Percentiles rank a stretch among this genome's conserved stretches.
These are phyloP conservation scores for Corinectria fuckeliana DNA, from an alignment of 2,329 filamentous ascomycete species.

Conservation along the genomic window DNA sequence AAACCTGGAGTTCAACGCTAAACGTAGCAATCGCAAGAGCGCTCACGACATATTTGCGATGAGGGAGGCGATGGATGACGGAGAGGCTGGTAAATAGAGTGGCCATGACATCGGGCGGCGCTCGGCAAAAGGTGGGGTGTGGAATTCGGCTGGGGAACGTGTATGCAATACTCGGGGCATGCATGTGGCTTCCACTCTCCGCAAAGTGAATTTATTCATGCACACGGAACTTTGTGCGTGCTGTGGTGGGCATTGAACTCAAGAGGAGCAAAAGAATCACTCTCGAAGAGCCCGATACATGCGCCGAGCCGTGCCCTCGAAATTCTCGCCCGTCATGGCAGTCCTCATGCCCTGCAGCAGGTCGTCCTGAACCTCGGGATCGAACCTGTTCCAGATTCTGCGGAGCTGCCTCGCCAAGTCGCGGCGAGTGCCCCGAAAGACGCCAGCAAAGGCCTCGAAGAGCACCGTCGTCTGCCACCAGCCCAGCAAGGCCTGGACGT, in stretches of 20 bases:
- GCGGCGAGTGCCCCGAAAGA: slow-evolving; percentile 25
- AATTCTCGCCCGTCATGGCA: slow-evolving; percentile 15
- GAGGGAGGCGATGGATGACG: slow-evolving; percentile 23
- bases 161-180: slow-evolving; percentile 28
- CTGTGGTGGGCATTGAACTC: not conserved
- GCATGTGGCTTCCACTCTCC: not conserved
- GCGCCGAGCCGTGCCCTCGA: slow-evolving; percentile 24
- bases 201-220: not conserved
- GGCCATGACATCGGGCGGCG: slow-evolving; percentile 32
- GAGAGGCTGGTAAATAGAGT: slow-evolving; percentile 33
- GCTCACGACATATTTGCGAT: slow-evolving; percentile 16
- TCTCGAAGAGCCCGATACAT: slow-evolving; percentile 30
- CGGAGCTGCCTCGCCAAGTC: slow-evolving; percentile 21
- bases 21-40: slow-evolving; percentile 10
- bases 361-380: slow-evolving; percentile 24
- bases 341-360: slow-evolving; percentile 27
- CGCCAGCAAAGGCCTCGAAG: slow-evolving; percentile 31
- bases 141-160: slow-evolving; percentile 31
- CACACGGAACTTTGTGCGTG: not conserved
- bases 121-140: slow-evolving; percentile 31
- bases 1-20: not conserved
- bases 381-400: slow-evolving; percentile 33
- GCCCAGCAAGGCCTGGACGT: slow-evolving; percentile 26
- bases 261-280: not conserved
- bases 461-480: slow-evolving; percentile 22